Conservation (phyloP, 1,139 yeast genomes). For the Blastobotrys ciferrii region DNA sequence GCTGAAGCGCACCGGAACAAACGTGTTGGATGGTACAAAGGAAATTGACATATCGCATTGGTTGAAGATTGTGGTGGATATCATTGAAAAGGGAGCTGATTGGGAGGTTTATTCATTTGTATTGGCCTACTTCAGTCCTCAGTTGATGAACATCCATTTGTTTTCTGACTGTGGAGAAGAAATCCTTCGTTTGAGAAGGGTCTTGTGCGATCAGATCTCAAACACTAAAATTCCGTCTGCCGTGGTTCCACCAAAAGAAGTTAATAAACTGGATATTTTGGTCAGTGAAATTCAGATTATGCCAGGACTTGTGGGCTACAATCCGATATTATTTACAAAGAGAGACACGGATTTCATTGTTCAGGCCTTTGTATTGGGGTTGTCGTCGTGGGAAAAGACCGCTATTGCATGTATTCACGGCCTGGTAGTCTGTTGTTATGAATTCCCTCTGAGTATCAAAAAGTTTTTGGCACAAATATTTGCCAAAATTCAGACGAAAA, state of each 20-base stretch:
- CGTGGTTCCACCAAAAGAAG: constrained; percentile 32
- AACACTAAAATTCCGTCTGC: constrained; percentile 40
- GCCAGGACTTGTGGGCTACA: constrained; percentile 69
- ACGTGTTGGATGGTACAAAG: neutral
- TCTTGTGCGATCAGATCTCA: constrained; percentile 62
- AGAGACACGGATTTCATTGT: constrained; percentile 70
- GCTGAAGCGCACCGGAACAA: constrained; percentile 22
- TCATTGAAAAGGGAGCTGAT: constrained; percentile 51
- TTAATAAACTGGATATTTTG: constrained; percentile 61
- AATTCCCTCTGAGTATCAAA: constrained; percentile 70
- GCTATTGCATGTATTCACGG: constrained; percentile 74
- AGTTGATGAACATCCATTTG: constrained; percentile 59
- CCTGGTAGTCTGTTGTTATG: constrained; percentile 75
- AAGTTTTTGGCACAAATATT: constrained; percentile 64
- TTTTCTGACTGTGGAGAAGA: constrained; percentile 48
- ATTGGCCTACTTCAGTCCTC: constrained; percentile 71
- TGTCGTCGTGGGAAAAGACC: constrained; percentile 75
- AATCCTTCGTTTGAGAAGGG: constrained; percentile 46
- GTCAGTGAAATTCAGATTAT: constrained; percentile 64
- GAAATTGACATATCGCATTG: constrained; percentile 51
- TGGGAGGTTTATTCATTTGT: constrained; percentile 73
- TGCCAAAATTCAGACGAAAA: constrained; percentile 67
- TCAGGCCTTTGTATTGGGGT: constrained; percentile 59
- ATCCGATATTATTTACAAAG: constrained; percentile 50
- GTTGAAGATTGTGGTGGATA: constrained; percentile 50